A percentile compares a stretch with the other conserved stretches of the same genome.
phyloP scores from a whole-genome alignment of 352 stramenopile species.

The Pythium pectinolyticum region DNA sequence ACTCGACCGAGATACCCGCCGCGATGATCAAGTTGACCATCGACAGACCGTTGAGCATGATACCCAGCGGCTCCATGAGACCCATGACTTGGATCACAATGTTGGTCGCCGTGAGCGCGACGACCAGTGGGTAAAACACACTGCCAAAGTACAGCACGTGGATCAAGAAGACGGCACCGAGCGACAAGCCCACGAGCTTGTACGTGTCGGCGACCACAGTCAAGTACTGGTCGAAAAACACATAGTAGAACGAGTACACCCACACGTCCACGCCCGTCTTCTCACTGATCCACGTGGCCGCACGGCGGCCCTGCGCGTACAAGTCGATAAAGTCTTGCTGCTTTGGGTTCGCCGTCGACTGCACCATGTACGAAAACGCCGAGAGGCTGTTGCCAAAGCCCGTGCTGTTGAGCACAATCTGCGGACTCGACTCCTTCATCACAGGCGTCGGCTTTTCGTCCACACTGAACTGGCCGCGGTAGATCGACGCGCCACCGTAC shows the following conservation, averaged over 20 bases:
- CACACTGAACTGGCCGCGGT: slow-evolving; percentile 67
- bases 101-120: slow-evolving; percentile 43
- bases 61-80: slow-evolving; percentile 57
- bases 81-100: slow-evolving; percentile 64
- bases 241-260: slow-evolving; percentile 61
- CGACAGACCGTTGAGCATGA: slow-evolving; percentile 80
- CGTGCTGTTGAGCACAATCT: slow-evolving; percentile 50
- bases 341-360: slow-evolving; percentile 42
- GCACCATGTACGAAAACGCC: slow-evolving; percentile 69
- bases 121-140: slow-evolving; percentile 46
- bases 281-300: slow-evolving; percentile 67
- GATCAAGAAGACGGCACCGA: slow-evolving; percentile 45
- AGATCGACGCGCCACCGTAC: slow-evolving; percentile 62
- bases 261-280: slow-evolving; percentile 66
- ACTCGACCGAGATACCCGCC: slow-evolving; percentile 74
- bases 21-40: slow-evolving; percentile 81
- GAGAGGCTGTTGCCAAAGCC: slow-evolving; percentile 52
- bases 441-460: slow-evolving; percentile 54
- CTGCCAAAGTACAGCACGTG: slow-evolving; percentile 37
- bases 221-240: slow-evolving; percentile 74
- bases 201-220: slow-evolving; percentile 55
- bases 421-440: slow-evolving; percentile 27
- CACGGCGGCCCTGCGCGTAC: slow-evolving; percentile 57
- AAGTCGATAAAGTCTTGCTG: slow-evolving; percentile 42
- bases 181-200: slow-evolving; percentile 44